A percentile compares a stretch with the other conserved stretches of the same genome.
phyloP scores from a whole-genome alignment of 805 yeast genomes.

The Pichia gijzeniarum region DNA sequence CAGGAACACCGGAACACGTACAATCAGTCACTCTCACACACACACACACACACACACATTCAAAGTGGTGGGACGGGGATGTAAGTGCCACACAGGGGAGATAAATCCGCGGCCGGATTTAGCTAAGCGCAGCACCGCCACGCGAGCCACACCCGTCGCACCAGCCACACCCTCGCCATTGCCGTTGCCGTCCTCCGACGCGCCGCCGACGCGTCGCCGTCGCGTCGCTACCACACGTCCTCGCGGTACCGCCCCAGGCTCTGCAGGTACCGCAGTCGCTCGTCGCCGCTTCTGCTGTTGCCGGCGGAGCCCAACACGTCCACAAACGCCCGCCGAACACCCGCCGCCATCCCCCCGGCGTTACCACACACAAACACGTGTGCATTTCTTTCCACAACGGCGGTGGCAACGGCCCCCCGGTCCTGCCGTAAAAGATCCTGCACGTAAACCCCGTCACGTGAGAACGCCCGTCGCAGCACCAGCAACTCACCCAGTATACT shows the following conservation, averaged over 20 bases:
- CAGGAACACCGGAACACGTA: too few relatives aligned
- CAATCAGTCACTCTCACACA: too few relatives aligned
- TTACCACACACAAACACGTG: slow-evolving; percentile 92
- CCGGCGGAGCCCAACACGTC: slow-evolving; percentile 45
- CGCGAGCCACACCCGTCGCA: too few relatives aligned
- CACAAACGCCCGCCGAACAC: slow-evolving; percentile 63
- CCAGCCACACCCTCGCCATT: too few relatives aligned
- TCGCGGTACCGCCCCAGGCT: slow-evolving; percentile 85
- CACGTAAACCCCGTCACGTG: slow-evolving; percentile 60
- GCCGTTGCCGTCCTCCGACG: too few relatives aligned
- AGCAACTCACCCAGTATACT: slow-evolving; percentile 44
- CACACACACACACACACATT: too few relatives aligned
- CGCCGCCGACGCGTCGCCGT: too few relatives aligned
- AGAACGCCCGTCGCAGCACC: slow-evolving; percentile 70
- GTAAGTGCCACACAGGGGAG: too few relatives aligned
- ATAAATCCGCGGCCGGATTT: too few relatives aligned
- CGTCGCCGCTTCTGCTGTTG: slow-evolving; percentile 57
- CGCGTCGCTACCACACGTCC: slow-evolving; percentile 72
- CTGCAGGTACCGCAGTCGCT: slow-evolving; percentile 63
- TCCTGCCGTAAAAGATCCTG: slow-evolving; percentile 63
- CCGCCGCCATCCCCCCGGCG: slow-evolving; percentile 86
- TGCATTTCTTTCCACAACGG: slow-evolving; percentile 54
- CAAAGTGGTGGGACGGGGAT: too few relatives aligned
- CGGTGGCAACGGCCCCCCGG: slow-evolving; percentile 40
- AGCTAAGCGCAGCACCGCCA: too few relatives aligned